phyloP scores from a whole-genome alignment of 78 protist genomes.

The Isochrysis galbana region DNA sequence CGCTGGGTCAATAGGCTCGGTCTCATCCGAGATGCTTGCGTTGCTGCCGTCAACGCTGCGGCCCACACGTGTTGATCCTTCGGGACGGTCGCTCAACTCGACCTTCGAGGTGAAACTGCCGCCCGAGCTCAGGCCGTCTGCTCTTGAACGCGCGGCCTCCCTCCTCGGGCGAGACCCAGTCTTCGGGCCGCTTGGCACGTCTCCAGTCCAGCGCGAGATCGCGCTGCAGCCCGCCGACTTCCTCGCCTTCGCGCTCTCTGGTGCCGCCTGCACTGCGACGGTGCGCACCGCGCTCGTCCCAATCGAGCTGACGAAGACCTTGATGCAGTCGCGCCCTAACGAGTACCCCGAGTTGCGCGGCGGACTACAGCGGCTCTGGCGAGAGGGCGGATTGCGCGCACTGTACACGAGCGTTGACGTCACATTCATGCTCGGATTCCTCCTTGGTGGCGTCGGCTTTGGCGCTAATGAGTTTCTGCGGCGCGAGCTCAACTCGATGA shows the following conservation, averaged over 20 bases:
- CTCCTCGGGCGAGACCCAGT: neutral
- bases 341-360: neutral
- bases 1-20: neutral
- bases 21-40: neutral
- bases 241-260: neutral
- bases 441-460: conserved; percentile 1
- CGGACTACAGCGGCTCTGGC: neutral
- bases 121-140: too few relatives aligned
- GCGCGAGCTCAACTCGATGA: neutral
- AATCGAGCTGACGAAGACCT: neutral
- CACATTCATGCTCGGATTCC: neutral
- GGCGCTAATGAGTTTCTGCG: conserved; percentile 15
- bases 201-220: neutral
- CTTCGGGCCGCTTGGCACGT: neutral
- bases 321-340: neutral
- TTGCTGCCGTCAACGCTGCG: conserved; percentile 5
- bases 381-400: neutral
- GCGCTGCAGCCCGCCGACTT: neutral
- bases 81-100: neutral
- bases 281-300: neutral
- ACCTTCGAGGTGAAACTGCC: neutral
- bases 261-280: conserved; percentile 9
- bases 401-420: neutral
- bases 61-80: too few relatives aligned
- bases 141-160: neutral